phyloP scores from a whole-genome alignment of 345 rosid species.

The Acer campestre region DNA sequence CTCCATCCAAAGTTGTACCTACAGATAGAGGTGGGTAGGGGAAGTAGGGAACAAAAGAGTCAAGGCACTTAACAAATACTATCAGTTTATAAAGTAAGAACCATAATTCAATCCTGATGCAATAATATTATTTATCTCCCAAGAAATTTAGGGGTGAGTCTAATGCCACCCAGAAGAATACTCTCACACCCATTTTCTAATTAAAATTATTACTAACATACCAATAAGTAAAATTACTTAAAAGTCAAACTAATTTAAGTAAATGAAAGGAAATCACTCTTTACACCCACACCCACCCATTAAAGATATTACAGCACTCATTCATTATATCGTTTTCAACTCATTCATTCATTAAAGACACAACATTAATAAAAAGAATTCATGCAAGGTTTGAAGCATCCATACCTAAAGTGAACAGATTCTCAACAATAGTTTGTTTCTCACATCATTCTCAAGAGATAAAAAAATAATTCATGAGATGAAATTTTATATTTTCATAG shows the following conservation, averaged over 20 bases:
- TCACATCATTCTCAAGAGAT: neutral
- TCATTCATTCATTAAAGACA: too few species aligned
- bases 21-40: conserved; percentile 6
- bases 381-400: neutral
- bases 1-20: conserved; percentile 98
- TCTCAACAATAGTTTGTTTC: neutral
- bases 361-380: neutral
- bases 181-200: neutral
- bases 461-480: neutral
- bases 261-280: neutral
- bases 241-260: neutral
- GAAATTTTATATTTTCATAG: neutral
- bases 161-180: neutral
- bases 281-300: neutral
- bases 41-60: neutral
- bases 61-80: neutral
- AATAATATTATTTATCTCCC: neutral
- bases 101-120: too few species aligned
- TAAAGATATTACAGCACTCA: neutral
- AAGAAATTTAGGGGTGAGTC: neutral
- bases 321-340: neutral
- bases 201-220: neutral
- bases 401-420: neutral
- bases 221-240: neutral
- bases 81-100: neutral